Conservation (phyloP, 306 rosid genomes). For the Abrus precatorius region DNA sequence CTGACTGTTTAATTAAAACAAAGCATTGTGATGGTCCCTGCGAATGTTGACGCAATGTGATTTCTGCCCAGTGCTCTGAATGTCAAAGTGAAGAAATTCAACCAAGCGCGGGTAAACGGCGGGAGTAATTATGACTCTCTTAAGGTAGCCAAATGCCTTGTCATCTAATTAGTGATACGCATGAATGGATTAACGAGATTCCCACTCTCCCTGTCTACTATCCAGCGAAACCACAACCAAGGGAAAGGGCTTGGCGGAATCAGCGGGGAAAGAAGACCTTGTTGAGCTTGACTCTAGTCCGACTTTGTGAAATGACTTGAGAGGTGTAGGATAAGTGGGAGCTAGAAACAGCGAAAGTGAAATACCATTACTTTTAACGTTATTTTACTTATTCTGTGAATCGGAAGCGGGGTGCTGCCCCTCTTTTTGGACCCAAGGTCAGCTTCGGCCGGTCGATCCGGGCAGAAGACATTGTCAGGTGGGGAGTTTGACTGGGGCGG, state of each 20-base stretch:
- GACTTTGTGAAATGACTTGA: conserved; percentile 29
- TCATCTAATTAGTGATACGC: conserved; percentile 80
- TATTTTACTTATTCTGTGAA: background rate
- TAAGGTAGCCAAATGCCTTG: conserved; percentile 80
- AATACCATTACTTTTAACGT: conserved; percentile 31
- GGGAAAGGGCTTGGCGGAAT: conserved; percentile 25
- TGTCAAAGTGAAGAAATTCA: conserved; percentile 56
- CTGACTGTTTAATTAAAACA: too few species aligned
- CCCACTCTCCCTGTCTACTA: conserved; percentile 47
- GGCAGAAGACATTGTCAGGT: too few species aligned
- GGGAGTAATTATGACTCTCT: conserved; percentile 75
- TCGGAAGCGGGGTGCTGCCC: too few species aligned
- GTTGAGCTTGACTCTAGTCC: conserved; percentile 32
- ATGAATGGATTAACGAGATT: conserved; percentile 79
- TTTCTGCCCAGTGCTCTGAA: conserved; percentile 29
- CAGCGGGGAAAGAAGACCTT: conserved; percentile 31
- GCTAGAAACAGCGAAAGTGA: conserved; percentile 25
- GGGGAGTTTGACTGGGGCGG: too few species aligned
- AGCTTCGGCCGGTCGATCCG: too few species aligned
- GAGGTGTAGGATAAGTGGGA: conserved; percentile 29
- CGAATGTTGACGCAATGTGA: too few species aligned
- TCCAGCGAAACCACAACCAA: conserved; percentile 43
- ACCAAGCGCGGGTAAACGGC: conserved; percentile 52
- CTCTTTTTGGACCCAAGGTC: too few species aligned
- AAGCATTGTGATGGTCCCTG: too few species aligned